phyloP scores from a whole-genome alignment of 768 basidiomycete genomes.

The Boletellus ananiceps region DNA sequence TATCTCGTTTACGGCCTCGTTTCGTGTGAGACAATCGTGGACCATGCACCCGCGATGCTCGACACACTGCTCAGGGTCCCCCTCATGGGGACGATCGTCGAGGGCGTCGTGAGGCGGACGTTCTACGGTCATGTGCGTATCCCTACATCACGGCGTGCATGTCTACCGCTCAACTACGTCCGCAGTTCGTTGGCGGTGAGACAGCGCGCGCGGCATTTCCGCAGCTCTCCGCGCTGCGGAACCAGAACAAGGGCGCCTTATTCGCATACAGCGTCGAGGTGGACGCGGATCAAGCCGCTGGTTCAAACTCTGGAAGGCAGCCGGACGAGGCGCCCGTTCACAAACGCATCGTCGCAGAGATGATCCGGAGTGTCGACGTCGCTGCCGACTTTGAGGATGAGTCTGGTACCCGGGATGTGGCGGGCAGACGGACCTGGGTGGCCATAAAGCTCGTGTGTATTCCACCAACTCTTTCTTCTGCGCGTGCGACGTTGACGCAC shows the following conservation, averaged over 20 bases:
- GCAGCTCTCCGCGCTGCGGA: conserved; percentile 56
- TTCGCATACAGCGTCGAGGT: conserved; percentile 88
- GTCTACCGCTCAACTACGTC: neutral
- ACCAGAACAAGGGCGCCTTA: conserved; percentile 66
- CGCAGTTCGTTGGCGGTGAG: conserved; percentile 86
- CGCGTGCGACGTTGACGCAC: neutral
- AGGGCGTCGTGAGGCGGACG: conserved; percentile 66
- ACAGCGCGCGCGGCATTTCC: conserved; percentile 66
- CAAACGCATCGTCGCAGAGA: conserved; percentile 69
- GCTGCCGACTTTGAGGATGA: conserved; percentile 77
- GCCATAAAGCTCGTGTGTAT: conserved; percentile 73
- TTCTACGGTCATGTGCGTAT: conserved; percentile 76
- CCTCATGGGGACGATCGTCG: conserved; percentile 55
- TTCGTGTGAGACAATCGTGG: conserved; percentile 72
- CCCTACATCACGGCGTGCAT: neutral
- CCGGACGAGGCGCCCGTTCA: conserved; percentile 36
- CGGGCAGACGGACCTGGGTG: conserved; percentile 68
- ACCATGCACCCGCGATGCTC: conserved; percentile 66
- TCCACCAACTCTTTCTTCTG: neutral
- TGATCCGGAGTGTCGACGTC: conserved; percentile 69
- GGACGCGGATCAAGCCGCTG: conserved; percentile 52
- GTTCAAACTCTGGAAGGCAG: neutral
- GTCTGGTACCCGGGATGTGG: conserved; percentile 19
- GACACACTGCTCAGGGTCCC: conserved; percentile 47
- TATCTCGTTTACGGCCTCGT: conserved; percentile 82